phyloP scores from a whole-genome alignment of 768 basidiomycete species.

The Xerocomus brunneocitrinus region DNA sequence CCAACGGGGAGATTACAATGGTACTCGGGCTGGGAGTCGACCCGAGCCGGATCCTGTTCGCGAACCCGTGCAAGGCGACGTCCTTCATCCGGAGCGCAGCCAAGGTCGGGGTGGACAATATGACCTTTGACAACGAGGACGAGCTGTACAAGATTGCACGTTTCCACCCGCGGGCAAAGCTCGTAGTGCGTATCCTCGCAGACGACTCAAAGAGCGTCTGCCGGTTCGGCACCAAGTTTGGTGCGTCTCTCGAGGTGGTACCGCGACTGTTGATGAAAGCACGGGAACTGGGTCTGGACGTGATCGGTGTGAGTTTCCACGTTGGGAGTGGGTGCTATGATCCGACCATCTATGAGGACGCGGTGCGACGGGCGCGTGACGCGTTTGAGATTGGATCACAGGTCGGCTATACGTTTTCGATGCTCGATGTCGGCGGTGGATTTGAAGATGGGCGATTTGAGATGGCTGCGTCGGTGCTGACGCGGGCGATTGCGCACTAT shows the following conservation, averaged over 20 bases:
- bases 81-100: conserved; percentile 89
- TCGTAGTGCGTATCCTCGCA: conserved; percentile 93
- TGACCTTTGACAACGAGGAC: conserved; percentile 99
- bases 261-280: conserved; percentile 78
- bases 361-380: conserved; percentile 71
- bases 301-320: conserved; percentile 95
- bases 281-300: conserved; percentile 70
- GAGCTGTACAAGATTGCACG: conserved; percentile 92
- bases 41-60: conserved; percentile 87
- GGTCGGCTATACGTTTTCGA: conserved; percentile 73
- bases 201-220: conserved; percentile 96
- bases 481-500: conserved; percentile 63
- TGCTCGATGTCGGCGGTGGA: conserved; percentile 95
- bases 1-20: conserved; percentile 84
- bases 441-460: conserved; percentile 90
- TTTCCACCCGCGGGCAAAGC: conserved; percentile 72
- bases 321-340: conserved; percentile 98
- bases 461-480: conserved; percentile 66
- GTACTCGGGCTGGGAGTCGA: conserved; percentile 72
- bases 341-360: conserved; percentile 84
- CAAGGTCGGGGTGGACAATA: conserved; percentile 74
- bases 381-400: conserved; percentile 86
- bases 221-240: conserved; percentile 92
- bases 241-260: conserved; percentile 81
- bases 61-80: conserved; percentile 96